Base-by-base conservation (phyloP, 345 rosid genomes). In the Crucihimalaya himalaica region DNA sequence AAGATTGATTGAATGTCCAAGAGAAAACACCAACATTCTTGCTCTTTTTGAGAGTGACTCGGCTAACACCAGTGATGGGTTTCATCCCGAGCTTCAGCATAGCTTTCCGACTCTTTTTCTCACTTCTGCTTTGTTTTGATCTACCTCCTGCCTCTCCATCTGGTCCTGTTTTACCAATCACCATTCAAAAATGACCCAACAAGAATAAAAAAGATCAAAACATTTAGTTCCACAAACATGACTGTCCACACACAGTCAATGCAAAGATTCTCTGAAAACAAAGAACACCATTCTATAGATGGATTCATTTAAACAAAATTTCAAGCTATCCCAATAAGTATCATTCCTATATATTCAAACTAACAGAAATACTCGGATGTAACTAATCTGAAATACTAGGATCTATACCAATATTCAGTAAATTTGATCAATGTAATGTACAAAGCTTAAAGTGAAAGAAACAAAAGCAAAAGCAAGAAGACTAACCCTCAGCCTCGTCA, bases 61-160 rank as follows among this genome's bases (percentile, higher is more conserved):
- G 85, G 79, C 94, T 89, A 43, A 92, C 96, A 77, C 98, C 98
- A 18, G 87, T 76, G 52, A 92, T 82, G 25, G 94, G 84, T 80
- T 88, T 89, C 98, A 89, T 89, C 34, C 98, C 98, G 19, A 92
- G 94, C 80, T 92, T 92, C 54, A 89, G 63, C 98, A 92, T 92
- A 0, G 98, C 96, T 68, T 92, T 92, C 19, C 98, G 90, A 71
- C 94, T 92, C 81, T 92, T 92, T 85, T 92, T 92, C 65, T 92
- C 98, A 39, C 98, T 92, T 74, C 98, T 80, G 84, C 96, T 92
- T 71, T 92, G 98, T 73, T 89, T 92, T 42, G 88, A 88, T 68
- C 82, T 82, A 70, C 92, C 85, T 73, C 83, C 81, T 68, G 68
- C 90, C 54, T 87, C 96, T 65, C 85, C 97, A 72, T 87, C 86